These are phyloP conservation scores for Orbilia brochopaga DNA, from an alignment of 2,329 filamentous ascomycete genomes.

Conservation along the genomic window DNA sequence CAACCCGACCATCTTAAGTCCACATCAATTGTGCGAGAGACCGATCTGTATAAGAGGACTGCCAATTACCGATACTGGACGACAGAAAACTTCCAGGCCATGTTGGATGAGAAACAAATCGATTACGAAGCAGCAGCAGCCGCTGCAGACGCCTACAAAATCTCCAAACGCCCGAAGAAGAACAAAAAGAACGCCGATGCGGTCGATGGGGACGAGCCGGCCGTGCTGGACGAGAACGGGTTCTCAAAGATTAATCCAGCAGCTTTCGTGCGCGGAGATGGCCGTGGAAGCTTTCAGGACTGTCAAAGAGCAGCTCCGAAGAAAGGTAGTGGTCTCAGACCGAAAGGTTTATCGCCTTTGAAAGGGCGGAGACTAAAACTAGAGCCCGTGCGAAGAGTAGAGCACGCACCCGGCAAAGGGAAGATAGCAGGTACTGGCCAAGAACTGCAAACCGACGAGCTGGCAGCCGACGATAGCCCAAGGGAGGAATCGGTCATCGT, in stretches of 20 bases:
- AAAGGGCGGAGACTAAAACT: slow-evolving; percentile 36
- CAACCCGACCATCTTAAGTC: slow-evolving; percentile 44
- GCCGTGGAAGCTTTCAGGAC: slow-evolving; percentile 40
- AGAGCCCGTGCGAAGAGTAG: slow-evolving; percentile 3
- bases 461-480: background rate
- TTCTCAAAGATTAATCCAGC: slow-evolving; percentile 16
- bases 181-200: slow-evolving; percentile 13
- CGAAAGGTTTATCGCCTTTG: slow-evolving; percentile 33
- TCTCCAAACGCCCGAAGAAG: slow-evolving; percentile 31
- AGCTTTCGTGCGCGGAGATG: slow-evolving; percentile 28
- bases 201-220: slow-evolving; percentile 13
- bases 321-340: slow-evolving; percentile 44
- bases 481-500: slow-evolving; percentile 29
- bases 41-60: slow-evolving; percentile 37
- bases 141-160: slow-evolving; percentile 32
- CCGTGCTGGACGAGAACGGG: slow-evolving; percentile 29
- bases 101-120: slow-evolving; percentile 42
- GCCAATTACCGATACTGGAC: slow-evolving; percentile 49
- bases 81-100: slow-evolving; percentile 37
- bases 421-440: background rate
- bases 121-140: slow-evolving; percentile 33
- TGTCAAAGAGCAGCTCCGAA: slow-evolving; percentile 46
- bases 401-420: too few relatives aligned
- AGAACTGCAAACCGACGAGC: slow-evolving; percentile 12
- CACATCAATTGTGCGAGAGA: slow-evolving; percentile 39